Evolutionary conservation across 2,329 filamentous ascomycete species (phyloP), one percentile per base, ranked within the genome.

Genomic region (Aspergillus latus): DNA sequence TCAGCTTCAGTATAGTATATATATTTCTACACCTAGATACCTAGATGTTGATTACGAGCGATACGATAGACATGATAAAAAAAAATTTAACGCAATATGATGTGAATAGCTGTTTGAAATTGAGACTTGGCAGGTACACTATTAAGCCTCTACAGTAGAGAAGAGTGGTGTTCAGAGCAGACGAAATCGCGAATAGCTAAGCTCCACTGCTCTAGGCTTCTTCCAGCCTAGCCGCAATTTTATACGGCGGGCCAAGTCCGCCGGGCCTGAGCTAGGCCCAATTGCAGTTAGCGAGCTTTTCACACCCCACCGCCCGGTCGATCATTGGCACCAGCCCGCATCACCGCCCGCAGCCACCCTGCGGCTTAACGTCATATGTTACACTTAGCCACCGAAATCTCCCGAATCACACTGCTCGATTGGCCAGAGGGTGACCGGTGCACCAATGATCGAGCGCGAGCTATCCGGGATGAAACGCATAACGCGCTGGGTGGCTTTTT

Each of bases 361-460:
- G 50, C 34, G 26, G 40, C 13, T 8, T 3, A 37, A 62, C 68
- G 67, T 70, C 68, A 71, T 68, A 59, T 51, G 66, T 66, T 66
- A 60, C 63, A 66, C 44, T 45, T n/a, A 30, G 5, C 6, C 47
- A 50, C 56, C 59, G 54, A 56, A 49, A 40, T 21, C 42, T 53
- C 55, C 58, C 58, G 55, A 21, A 21, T 21, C 21, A 21, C 21
- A 21, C 21, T 21, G 21, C 21, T 21, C 21, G 54, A 55, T 53
- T 59, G 32, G 39, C 15, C 21, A 21, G 21, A 42, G 32, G 26
- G 26, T 47, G 39, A 45, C 26, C 39, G 39, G 39, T 34, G 9
- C 7, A 32, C 60, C 60, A 60, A 57, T 62, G 40, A 30, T 30
- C 42, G 16, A 16, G 26, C 44, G 16, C 28, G 44, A 54, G 52